Base-by-base conservation (phyloP, 768 basidiomycete genomes). In the Mycena amicta region DNA sequence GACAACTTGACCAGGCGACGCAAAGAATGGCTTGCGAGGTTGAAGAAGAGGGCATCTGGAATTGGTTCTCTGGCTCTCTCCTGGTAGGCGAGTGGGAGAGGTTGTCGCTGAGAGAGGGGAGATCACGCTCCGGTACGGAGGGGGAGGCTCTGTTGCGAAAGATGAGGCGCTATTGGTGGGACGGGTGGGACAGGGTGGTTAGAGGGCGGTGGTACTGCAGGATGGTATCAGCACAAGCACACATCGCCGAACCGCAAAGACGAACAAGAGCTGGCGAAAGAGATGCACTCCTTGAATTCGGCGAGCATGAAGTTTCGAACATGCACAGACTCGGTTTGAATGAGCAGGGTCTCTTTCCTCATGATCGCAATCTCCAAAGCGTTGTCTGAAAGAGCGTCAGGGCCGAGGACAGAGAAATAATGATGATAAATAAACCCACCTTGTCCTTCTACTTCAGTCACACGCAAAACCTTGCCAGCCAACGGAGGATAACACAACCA, bases 401-500 rank as follows among this genome's bases (percentile, higher is more conserved):
- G 55, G 37, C 31, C 54, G 30, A 46, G 52, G 26, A 27, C 39
- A 33, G 37, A 12, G 47, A n/a, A 28, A 45, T 47, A 26, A n/a
- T 53, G 55, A 33, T 20, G 23, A 27, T 22, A 73, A 83, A 56
- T 59, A 37, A 37, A 8, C 33, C 33, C 33, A 84, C 92, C 83
- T 79, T 81, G 80, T 31, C 80, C 86, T 55, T 77, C 76, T 3
- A 83, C 78, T 61, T 87, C 87, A 8, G 77, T 77, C 3, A 92
- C 88, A 57, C 83, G 82, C 53, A 99, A 78, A 66, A 97, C 95
- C 70, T 96, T 98, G 4, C 95, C 96, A 13, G 97, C 89, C 30
- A 99, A 77, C 4, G 97, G 97, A 18, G 97, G 97, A 76, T 97
- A 99, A 64, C 88, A 85, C 46, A 99, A 77, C 86, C 87, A 92